phyloP scores from a whole-genome alignment of 768 basidiomycete species.

The Agaricus subrufescens region DNA sequence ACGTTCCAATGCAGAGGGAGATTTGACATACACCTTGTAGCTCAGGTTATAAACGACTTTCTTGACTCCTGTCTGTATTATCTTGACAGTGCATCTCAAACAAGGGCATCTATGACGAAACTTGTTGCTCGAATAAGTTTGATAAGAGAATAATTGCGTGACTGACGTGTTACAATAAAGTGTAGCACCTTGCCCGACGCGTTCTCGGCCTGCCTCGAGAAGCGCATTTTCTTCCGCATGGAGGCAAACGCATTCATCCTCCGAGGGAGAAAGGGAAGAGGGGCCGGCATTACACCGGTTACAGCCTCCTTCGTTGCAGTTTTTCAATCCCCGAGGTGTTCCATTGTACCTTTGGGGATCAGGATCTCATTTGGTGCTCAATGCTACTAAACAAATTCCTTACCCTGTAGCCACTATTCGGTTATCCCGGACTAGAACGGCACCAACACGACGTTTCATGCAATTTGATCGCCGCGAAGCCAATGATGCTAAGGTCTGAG shows the following conservation, averaged over 20 bases:
- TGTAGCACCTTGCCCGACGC: constrained; percentile 78
- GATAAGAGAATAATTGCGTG: background rate
- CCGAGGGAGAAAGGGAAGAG: constrained; percentile 38
- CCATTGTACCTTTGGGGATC: constrained; percentile 81
- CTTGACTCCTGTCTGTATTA: constrained; percentile 90
- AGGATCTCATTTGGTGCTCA: constrained; percentile 3
- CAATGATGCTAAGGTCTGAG: constrained; percentile 80
- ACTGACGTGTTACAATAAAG: constrained; percentile 97
- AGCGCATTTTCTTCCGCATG: constrained; percentile 99
- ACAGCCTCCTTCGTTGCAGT: constrained; percentile 94
- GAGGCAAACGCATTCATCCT: constrained; percentile 81
- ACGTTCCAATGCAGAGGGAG: background rate
- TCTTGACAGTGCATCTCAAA: constrained; percentile 93
- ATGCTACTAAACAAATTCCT: constrained; percentile 11
- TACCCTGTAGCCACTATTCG: constrained; percentile 79
- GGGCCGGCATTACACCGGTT: constrained; percentile 62
- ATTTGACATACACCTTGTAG: constrained; percentile 83
- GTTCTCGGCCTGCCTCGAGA: constrained; percentile 87
- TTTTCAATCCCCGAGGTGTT: constrained; percentile 83
- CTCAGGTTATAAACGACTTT: constrained; percentile 92
- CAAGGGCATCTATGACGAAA: constrained; percentile 79
- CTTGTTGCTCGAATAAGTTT: background rate
- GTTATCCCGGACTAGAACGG: constrained; percentile 83
- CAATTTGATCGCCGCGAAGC: constrained; percentile 91
- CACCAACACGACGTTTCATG: constrained; percentile 96